Percentiles rank a stretch among this genome's conserved stretches.
phyloP scores from a whole-genome alignment of 2,329 filamentous ascomycete species.

The Chaetothyriales sp. region DNA sequence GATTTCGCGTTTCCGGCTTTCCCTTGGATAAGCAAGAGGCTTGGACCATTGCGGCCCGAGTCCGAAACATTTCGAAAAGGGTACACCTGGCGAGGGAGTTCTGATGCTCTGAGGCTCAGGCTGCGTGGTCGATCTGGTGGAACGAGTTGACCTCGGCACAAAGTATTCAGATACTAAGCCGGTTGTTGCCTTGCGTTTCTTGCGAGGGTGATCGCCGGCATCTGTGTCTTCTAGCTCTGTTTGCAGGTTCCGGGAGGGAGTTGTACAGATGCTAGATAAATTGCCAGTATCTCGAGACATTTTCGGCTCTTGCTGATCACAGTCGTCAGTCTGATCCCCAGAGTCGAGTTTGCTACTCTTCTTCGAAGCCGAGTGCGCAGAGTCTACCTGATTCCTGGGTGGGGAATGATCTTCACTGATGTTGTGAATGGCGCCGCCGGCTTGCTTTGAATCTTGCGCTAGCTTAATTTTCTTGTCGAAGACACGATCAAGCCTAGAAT shows the following conservation, averaged over 20 bases:
- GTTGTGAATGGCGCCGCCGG: neutral
- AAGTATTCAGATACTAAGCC: neutral
- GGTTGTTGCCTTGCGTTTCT: neutral
- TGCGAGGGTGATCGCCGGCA: neutral
- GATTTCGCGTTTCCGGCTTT: slow-evolving; percentile 34
- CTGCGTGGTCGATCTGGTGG: neutral
- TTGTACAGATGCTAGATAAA: neutral
- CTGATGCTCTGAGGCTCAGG: neutral
- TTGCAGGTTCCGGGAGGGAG: neutral
- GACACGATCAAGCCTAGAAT: neutral
- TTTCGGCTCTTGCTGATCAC: neutral
- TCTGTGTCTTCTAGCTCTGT: neutral
- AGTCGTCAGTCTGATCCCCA: neutral
- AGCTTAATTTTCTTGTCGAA: neutral
- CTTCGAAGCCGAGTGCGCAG: neutral
- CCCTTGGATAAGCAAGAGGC: slow-evolving; percentile 31
- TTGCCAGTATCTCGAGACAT: neutral
- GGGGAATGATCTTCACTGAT: neutral
- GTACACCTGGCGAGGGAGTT: neutral
- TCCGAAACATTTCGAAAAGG: slow-evolving; percentile 9
- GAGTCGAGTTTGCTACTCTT: neutral
- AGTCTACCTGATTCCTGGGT: neutral
- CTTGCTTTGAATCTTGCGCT: neutral
- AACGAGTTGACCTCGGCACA: neutral
- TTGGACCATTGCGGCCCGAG: slow-evolving; percentile 21